Conservation (phyloP, 1,139 yeast species). For the Scheffersomyces parashehatae region DNA sequence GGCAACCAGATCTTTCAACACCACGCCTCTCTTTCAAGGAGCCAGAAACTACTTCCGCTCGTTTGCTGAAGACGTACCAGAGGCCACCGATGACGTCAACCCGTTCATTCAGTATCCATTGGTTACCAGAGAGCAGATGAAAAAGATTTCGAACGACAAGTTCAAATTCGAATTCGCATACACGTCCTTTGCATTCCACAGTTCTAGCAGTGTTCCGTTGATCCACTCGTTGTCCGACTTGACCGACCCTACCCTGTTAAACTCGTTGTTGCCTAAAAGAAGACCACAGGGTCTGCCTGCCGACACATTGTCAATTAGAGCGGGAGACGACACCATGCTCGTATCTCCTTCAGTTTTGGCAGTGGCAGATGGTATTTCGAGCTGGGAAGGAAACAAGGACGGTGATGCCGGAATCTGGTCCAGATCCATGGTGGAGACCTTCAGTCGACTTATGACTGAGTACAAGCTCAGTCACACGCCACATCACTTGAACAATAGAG, state of each 20-base stretch:
- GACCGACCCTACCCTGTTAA: slow-evolving; percentile 50
- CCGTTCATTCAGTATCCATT: slow-evolving; percentile 47
- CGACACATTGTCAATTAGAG: slow-evolving; percentile 54
- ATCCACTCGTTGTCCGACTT: slow-evolving; percentile 54
- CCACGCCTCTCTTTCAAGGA: slow-evolving; percentile 20
- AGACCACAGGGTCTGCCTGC: slow-evolving; percentile 55
- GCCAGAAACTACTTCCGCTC: slow-evolving; percentile 28
- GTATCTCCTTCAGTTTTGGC: slow-evolving; percentile 57
- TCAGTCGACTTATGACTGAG: slow-evolving; percentile 50
- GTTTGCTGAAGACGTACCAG: slow-evolving; percentile 15
- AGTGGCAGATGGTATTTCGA: slow-evolving; percentile 63
- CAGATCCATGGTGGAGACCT: slow-evolving; percentile 54
- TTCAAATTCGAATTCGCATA: slow-evolving; percentile 48
- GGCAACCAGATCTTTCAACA: too few species aligned
- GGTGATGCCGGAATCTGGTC: slow-evolving; percentile 57
- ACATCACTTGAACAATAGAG: slow-evolving; percentile 43
- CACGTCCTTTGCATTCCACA: slow-evolving; percentile 53
- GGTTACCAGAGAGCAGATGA: slow-evolving; percentile 43
- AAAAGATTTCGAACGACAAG: slow-evolving; percentile 35
- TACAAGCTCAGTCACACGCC: slow-evolving; percentile 46
- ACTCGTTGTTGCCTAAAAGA: slow-evolving; percentile 50
- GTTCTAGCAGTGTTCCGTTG: slow-evolving; percentile 37
- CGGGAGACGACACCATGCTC: slow-evolving; percentile 66
- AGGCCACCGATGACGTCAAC: slow-evolving; percentile 26
- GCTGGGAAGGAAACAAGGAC: slow-evolving; percentile 51